Evolutionary conservation across 306 rosid species (phyloP), one percentile per base, ranked within the genome.

Genomic region (Delonix regia): DNA sequence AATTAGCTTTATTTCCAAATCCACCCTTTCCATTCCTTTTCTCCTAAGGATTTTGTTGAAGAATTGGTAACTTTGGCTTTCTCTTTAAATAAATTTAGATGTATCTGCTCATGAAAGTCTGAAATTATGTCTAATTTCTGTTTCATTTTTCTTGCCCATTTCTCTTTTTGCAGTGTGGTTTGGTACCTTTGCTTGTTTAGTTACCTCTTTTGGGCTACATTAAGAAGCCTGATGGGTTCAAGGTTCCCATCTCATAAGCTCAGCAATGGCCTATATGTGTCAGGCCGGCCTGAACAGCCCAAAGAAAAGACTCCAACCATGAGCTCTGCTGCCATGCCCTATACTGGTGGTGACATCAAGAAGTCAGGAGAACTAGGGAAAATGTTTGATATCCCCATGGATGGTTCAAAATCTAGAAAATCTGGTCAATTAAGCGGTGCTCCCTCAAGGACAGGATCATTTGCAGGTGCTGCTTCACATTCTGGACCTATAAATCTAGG

Each of bases 281-380:
- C 99, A 41, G 99, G 99, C 82, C 90, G 99, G 85, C 99, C 99
- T 77, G 99, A 95, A 82, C 98, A 89, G 87, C 98, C 97, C 6
- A 95, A 95, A 86, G 99, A 95, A 89, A 93, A 85, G 91, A 11
- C 91, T 65, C 99, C 99, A 0, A 88, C 97, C 8, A 95, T 95
- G 99, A 93, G 97, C 79, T 93, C 99, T 19, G 91, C 84, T 15
- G 92, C 99, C 71, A 92, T 90, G 97, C 99, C 99, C n/a, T 94
- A 94, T 74, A 92, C 99, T 44, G 99, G 99, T 57, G 99, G 99
- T 52, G 99, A 94, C 86, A 94, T 94, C 85, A 94, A 94, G 83
- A 94, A 69, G 85, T 94, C 99, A 0, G 99, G 99, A 77, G 99
- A 94, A 81, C 86, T 94, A 75, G 99, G 99, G 36, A 94, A 94